Conservation (phyloP, 2,329 filamentous ascomycete species). For the Cercospora janseana region DNA sequence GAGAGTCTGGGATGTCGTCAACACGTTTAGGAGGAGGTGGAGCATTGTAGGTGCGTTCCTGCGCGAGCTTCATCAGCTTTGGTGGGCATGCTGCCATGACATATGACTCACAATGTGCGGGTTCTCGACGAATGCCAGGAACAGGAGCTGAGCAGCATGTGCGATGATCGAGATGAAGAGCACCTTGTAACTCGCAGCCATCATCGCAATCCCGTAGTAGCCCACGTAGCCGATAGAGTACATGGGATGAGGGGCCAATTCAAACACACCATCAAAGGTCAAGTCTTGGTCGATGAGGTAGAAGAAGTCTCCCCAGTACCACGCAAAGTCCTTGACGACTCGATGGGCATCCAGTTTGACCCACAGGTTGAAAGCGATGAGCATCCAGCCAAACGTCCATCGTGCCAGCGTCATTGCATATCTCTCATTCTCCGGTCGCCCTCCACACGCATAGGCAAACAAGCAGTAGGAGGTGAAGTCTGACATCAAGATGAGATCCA, state of each 20-base stretch:
- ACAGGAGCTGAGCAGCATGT: conserved; percentile 90
- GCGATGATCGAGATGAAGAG: conserved; percentile 95
- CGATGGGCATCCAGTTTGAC: conserved; percentile 97
- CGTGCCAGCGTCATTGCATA: conserved; percentile 66
- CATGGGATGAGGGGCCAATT: conserved; percentile 98
- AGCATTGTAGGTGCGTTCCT: conserved; percentile 90
- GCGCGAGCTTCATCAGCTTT: too few species aligned
- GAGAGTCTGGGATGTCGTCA: conserved; percentile 52
- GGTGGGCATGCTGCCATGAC: too few species aligned
- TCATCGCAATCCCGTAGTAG: conserved; percentile 96
- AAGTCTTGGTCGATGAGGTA: conserved; percentile 96
- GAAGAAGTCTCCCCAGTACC: conserved; percentile 99
- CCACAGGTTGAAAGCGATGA: conserved; percentile 95
- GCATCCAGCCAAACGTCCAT: conserved; percentile 72
- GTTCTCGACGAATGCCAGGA: conserved; percentile 88
- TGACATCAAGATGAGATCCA: conserved; percentile 97
- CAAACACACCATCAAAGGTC: conserved; percentile 97
- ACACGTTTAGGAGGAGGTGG: conserved; percentile 60
- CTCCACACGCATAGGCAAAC: conserved; percentile 85
- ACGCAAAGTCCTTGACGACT: conserved; percentile 97
- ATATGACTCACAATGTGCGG: conserved; percentile 67
- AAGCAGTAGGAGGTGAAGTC: conserved; percentile 97
- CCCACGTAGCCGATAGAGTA: conserved; percentile 97
- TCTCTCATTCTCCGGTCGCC: conserved; percentile 70
- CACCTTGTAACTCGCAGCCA: conserved; percentile 96